Evolutionary conservation across 495 filamentous ascomycete genomes (phyloP), one percentile per base, ranked within the genome.

Genomic region (Xylaria sp.): DNA sequence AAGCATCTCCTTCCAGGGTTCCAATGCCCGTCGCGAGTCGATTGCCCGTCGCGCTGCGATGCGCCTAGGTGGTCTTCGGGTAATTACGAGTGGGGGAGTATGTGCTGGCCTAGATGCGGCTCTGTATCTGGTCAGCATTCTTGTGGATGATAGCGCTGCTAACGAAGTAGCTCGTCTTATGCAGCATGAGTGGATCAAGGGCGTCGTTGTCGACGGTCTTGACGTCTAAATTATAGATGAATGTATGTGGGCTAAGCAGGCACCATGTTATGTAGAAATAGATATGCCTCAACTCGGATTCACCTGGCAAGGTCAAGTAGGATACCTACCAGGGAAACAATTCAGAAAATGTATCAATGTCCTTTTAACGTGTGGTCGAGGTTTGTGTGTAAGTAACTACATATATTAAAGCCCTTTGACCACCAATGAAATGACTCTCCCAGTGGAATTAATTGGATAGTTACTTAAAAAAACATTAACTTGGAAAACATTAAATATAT

Each of bases 91-190:
- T 77, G 92, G 93, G 66, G 93, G 93, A 61, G 83, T 93, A 64
- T 90, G 89, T 71, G 88, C 90, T 77, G 93, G 93, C 71, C 80
- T 95, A 40, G 93, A 97, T 84, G 93, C 92, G 24, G 82, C 88
- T 69, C 81, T 94, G 80, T 93, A 94, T 82, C 82, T 97, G 73
- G 90, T 95, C 61, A 90, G 88, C 80, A 89, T 89, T 65, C 82
- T 95, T 78, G 90, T 93, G 26, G 87, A 84, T 15, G 84, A 90
- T 71, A 91, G 92, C 26, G 81, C 86, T 53, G 91, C 92, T 31
- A 84, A 88, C 33, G 90, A 93, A 82, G 89, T 91, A 53, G 89
- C 90, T 37, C 83, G 88, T 59, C 41, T 88, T 55, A 87, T 93
- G 85, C 91, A 93, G 83, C 87, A 92, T 80, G 83, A 84, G 65